Evolutionary conservation across 176 grass and related monocot species (phyloP), one percentile per base, ranked within the genome.

Genomic region (Guadua angustifolia): DNA sequence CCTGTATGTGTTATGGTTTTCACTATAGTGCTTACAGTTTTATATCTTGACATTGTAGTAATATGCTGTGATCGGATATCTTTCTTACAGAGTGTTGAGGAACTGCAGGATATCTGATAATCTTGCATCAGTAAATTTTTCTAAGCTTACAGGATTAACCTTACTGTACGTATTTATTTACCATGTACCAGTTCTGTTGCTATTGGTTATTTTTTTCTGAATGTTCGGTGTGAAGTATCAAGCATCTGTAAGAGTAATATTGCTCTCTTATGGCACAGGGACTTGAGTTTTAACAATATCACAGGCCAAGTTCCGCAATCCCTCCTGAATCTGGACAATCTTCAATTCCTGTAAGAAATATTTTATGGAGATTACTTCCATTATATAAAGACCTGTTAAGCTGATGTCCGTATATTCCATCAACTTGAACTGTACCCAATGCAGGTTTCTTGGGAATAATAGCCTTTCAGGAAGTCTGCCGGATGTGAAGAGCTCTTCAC

Each of bases 401-500:
- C 3, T 49, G 47, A 50, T 16, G 14, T 16, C 14, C 14, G 5
- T 50, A 16, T 50, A 4, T 74, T 42, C 67, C 1, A 1, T 46
- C 12, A 26, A 44, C 44, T 16, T 33, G 12, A 66, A 80, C 10
- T 55, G 50, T 66, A 36, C 13, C 66, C 73, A 22, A 79, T 10
- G 68, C 82, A 97, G 94, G 79, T 93, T 95, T 95, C 95, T 95
- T 16, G 93, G 95, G 44, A 98, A 95, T 15, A 98, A 98, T 83
- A 95, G 89, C 38, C 79, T 98, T 82, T 88, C 78, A 50, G 93
- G 95, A 49, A 95, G 51, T 58, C 61, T 98, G 21, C 93, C 93
- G 24, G 67, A 58, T 75, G 44, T 58, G 16, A 92, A 87, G 82
- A 90, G 89, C 70, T 22, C 80, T 40, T 81, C 91, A 57, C 80